Evolutionary conservation across 306 rosid species (phyloP).

Genomic region (Corylus avellana): DNA sequence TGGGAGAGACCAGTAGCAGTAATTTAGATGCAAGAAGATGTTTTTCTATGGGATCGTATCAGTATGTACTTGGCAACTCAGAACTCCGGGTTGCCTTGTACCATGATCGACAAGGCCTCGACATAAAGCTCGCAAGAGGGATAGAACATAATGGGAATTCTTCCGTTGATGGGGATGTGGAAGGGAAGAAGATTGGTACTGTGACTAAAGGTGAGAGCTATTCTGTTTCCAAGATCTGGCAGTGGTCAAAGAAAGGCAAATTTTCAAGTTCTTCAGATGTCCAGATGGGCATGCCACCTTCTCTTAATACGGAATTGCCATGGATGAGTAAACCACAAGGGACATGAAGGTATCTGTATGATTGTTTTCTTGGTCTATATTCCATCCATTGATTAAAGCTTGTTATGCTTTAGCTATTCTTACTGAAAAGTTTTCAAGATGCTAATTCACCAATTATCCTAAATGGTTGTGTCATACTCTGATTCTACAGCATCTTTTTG

Average conservation of each 20-base stretch:
- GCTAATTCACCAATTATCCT: constrained; percentile 48
- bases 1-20: constrained; percentile 90
- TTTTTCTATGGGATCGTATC: constrained; percentile 92
- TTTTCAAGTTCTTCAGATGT: constrained; percentile 54
- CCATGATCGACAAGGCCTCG: constrained; percentile 36
- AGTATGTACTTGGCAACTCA: constrained; percentile 75
- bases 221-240: constrained; percentile 96
- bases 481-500: constrained; percentile 37
- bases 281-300: constrained; percentile 66
- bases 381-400: constrained; percentile 35
- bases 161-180: constrained; percentile 59
- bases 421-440: constrained; percentile 28
- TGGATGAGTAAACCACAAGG: constrained; percentile 63
- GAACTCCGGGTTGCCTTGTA: constrained; percentile 69
- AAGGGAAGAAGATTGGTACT: constrained; percentile 75
- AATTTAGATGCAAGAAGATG: constrained; percentile 96
- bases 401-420: constrained; percentile 32
- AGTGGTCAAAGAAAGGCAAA: constrained; percentile 87
- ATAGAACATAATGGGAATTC: constrained; percentile 40
- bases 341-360: constrained; percentile 53
- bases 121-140: constrained; percentile 37
- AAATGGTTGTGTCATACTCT: constrained; percentile 37
- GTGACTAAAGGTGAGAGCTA: constrained; percentile 91
- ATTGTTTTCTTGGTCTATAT: constrained; percentile 32
- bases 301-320: constrained; percentile 61